phyloP scores from a whole-genome alignment of 23 red algal genomes.

The Gracilaria domingensis region DNA sequence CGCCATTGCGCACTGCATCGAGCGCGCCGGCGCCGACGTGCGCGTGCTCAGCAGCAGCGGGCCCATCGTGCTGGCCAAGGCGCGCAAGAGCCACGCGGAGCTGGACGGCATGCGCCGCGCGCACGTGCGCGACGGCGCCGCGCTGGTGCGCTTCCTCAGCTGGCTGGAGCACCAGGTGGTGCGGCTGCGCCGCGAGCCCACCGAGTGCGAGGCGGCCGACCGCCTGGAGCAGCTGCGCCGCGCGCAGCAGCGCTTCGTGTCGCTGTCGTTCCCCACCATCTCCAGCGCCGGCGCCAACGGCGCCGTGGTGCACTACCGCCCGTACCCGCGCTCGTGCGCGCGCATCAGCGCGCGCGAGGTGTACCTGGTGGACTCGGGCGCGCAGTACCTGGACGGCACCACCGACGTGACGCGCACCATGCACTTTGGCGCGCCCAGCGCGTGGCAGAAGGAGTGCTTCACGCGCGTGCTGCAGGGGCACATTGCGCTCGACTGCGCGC shows the following conservation, averaged over 20 bases:
- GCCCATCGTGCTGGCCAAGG: constrained; percentile 91
- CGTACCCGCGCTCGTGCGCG: constrained; percentile 51
- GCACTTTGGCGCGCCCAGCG: constrained; percentile 83
- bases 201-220: constrained; percentile 82
- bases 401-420: constrained; percentile 97
- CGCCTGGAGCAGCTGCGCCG: constrained; percentile 75
- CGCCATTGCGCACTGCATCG: constrained; percentile 35
- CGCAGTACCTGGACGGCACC: constrained; percentile 96
- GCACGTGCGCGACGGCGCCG: constrained; percentile 92
- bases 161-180: constrained; percentile 82
- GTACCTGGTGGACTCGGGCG: constrained; percentile 95
- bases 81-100: constrained; percentile 84
- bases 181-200: constrained; percentile 2
- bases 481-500: constrained; percentile 86
- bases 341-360: constrained; percentile 64
- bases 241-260: constrained; percentile 76
- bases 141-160: constrained; percentile 79
- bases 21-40: background rate
- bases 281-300: constrained; percentile 86
- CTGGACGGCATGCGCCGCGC: constrained; percentile 66
- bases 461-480: constrained; percentile 95
- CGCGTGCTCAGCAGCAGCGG: constrained; percentile 44
- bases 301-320: constrained; percentile 94
- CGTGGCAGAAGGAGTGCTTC: constrained; percentile 88
- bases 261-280: constrained; percentile 92